Conservation (phyloP, 1,284 basidiomycete genomes). For the Athelia sp. region DNA sequence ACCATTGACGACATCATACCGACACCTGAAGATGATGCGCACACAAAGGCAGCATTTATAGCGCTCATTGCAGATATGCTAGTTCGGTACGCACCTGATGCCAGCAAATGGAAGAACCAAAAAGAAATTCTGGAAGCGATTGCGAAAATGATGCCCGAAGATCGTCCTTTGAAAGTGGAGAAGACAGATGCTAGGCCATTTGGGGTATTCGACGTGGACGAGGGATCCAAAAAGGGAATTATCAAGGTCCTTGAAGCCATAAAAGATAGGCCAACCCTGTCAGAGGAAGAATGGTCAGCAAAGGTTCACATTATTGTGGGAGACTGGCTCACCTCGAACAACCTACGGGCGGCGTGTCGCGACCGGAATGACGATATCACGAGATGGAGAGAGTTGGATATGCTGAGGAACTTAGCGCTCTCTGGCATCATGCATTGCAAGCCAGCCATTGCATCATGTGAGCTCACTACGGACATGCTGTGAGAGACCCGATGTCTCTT, state of each 20-base stretch:
- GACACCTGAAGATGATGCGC: slow-evolving; percentile 2
- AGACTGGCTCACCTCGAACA: slow-evolving; percentile 9
- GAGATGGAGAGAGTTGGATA: slow-evolving; percentile 8
- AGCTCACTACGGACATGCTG: slow-evolving; percentile 7
- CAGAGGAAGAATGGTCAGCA: slow-evolving; percentile 6
- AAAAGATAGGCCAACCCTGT: slow-evolving; percentile 5
- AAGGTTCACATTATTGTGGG: slow-evolving; percentile 7
- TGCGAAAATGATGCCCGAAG: background rate
- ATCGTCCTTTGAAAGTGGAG: slow-evolving; percentile 5
- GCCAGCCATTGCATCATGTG: slow-evolving; percentile 4
- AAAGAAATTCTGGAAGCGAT: background rate
- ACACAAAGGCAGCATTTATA: slow-evolving; percentile 3
- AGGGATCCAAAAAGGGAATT: slow-evolving; percentile 12
- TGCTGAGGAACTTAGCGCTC: slow-evolving; percentile 4
- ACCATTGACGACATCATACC: slow-evolving; percentile 4
- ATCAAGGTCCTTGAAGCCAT: slow-evolving; percentile 10
- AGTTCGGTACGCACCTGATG: slow-evolving; percentile 5
- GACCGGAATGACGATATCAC: slow-evolving; percentile 7
- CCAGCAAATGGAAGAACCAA: slow-evolving; percentile 1
- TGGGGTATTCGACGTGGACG: slow-evolving; percentile 9
- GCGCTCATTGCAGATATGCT: slow-evolving; percentile 7
- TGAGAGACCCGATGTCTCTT: slow-evolving; percentile 5
- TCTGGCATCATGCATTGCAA: slow-evolving; percentile 8
- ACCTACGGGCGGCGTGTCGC: slow-evolving; percentile 2
- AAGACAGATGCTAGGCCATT: slow-evolving; percentile 8